Base-by-base conservation (phyloP, 1,139 yeast species). In the Scheffersomyces parashehatae region DNA sequence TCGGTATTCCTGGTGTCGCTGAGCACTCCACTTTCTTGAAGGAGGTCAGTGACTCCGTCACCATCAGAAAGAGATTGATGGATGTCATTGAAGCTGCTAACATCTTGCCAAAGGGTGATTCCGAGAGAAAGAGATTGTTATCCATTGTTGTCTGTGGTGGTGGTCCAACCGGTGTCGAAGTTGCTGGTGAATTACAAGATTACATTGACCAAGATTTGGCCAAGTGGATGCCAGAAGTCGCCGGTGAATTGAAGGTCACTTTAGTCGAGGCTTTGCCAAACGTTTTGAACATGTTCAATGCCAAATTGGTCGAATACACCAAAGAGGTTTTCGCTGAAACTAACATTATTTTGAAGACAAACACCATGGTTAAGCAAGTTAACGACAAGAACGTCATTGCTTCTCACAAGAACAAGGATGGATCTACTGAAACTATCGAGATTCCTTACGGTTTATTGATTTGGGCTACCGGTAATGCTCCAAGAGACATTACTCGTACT, bases 381-480 rank as follows among this genome's bases (percentile, higher is more conserved):
- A 83, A 83, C 55, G 81, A 77, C 53, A 80, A 80, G 58, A 68
- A 73, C 39, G 85, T 89, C 52, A 72, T 77, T 52, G 96, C 95
- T 42, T 84, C 80, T 59, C 82, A 78, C 51, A 88, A 90, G 60
- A 70, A 76, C 43, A 60, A 65, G 48, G 88, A 84, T 49, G 93
- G 91, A 12, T 54, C 77, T 35, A 73, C 80, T 54, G 76, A 78
- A 54, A 68, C 73, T 43, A 69, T 79, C 39, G 85, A 81, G 53
- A 73, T 90, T 58, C 97, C 97, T 36, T 91, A 90, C 65, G 97
- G 98, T 60, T 74, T 88, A 60, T 78, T 91, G 56, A 93, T 91
- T 53, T 91, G 98, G 98, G 97, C 97, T 47, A 91, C 97, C 41
- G 98, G 98, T 70, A 90, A 89, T 67, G 93, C 95, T 49, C 91